Base-by-base conservation (phyloP, 768 basidiomycete genomes). In the Coprinopsis marcescibilis region DNA sequence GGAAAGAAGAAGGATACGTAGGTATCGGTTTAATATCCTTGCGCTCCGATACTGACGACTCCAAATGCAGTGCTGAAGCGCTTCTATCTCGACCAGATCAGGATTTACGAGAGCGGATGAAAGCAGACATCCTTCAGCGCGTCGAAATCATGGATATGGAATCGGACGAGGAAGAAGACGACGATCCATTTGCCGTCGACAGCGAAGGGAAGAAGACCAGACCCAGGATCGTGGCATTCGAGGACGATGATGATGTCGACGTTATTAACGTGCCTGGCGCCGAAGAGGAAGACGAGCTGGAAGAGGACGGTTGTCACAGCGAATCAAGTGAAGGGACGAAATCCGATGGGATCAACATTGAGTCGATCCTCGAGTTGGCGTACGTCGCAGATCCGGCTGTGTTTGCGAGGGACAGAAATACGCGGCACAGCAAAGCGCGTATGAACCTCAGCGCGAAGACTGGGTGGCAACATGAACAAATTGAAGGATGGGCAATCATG, bases 401-500 rank as follows among this genome's bases (percentile, higher is more conserved):
- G 17, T 96, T 96, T 58, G 80, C 87, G 19, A 70, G 89, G 8
- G 87, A 91, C 62, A 76, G 75, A 0, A 70, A 69, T 33, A 94
- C 90, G 14, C 64, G 90, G 45, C 68, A 85, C 49, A 75, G 83
- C 50, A 83, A 85, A 56, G 71, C 73, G 0, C 68, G 94, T 21
- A 70, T 66, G 1, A 80, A 85, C 33, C 67, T 98, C 45, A 80
- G 75, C 54, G 68, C 73, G 17, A 72, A 77, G 54, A 95, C 90
- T 27, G 85, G 85, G 10, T 87, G 84, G 81, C 68, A 61, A 8
- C 81, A 96, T 57, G 85, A 85, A 54, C 92, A 95, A 58, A 81
- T 96, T 21, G 92, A 96, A 62, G 93, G 92, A 0, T 96, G 92
- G 92, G 77, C 66, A 47, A 81, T 88, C 46, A 90, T 95, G 85